Conservation (phyloP, 345 rosid genomes). For the Citrus hindsii region DNA sequence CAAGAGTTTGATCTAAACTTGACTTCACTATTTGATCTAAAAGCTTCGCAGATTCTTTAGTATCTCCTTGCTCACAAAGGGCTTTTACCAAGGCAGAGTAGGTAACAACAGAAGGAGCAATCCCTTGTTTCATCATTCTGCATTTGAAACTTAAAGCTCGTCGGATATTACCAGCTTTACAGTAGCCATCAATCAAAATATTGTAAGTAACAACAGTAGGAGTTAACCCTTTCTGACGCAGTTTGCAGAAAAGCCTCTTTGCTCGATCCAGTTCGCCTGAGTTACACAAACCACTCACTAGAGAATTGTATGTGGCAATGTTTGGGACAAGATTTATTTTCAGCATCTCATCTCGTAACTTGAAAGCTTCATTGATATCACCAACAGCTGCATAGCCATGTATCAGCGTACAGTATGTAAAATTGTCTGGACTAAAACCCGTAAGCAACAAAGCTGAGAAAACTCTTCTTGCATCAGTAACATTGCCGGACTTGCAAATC, state of each 20-base stretch:
- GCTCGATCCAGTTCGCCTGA: slow-evolving; percentile 55
- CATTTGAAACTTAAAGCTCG: slow-evolving; percentile 51
- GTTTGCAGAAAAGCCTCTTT: slow-evolving; percentile 54
- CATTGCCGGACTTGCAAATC: slow-evolving; percentile 62
- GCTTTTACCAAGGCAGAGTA: slow-evolving; percentile 34
- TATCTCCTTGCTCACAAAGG: slow-evolving; percentile 35
- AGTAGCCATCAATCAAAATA: slow-evolving; percentile 46
- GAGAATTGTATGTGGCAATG: slow-evolving; percentile 58
- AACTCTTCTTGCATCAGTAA: slow-evolving; percentile 50
- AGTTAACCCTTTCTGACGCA: slow-evolving; percentile 46
- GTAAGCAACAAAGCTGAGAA: slow-evolving; percentile 41
- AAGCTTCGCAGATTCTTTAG: slow-evolving; percentile 19
- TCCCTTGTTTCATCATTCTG: slow-evolving; percentile 46
- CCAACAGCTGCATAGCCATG: slow-evolving; percentile 59
- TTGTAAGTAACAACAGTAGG: slow-evolving; percentile 55
- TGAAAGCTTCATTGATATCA: slow-evolving; percentile 62
- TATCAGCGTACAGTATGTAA: slow-evolving; percentile 57
- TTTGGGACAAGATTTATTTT: slow-evolving; percentile 50
- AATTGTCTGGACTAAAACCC: slow-evolving; percentile 60
- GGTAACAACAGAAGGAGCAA: slow-evolving; percentile 33
- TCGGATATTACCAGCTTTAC: slow-evolving; percentile 37
- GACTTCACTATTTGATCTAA: slow-evolving; percentile 28
- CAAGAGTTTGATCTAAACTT: slow-evolving; percentile 20
- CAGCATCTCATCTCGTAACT: slow-evolving; percentile 64
- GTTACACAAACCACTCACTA: slow-evolving; percentile 65